phyloP scores from a whole-genome alignment of 225 moss, liverwort and hornwort species.

The Sphagnum tenellum region DNA sequence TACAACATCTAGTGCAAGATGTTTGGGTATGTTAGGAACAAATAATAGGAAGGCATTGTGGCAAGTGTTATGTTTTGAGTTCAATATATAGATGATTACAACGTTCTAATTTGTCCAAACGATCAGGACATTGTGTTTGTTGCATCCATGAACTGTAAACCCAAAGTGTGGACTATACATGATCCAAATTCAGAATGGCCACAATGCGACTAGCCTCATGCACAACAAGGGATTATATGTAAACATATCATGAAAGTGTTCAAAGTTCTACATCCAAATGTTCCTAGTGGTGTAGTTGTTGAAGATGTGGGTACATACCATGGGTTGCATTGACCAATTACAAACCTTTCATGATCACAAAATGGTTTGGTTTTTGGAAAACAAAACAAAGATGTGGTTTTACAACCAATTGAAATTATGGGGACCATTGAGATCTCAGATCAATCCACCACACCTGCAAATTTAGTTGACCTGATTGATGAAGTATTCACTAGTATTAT shows the following conservation, averaged over 20 bases:
- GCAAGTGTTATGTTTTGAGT: not conserved
- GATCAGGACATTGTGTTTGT: not conserved
- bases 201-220: not conserved
- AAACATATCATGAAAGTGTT: not conserved
- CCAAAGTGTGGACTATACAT: slow-evolving; percentile 1
- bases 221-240: not conserved
- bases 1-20: not conserved
- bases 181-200: not conserved
- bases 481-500: too few relatives aligned
- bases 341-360: too few relatives aligned
- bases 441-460: too few relatives aligned
- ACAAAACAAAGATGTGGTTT: too few relatives aligned
- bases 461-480: too few relatives aligned
- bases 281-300: not conserved
- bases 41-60: not conserved
- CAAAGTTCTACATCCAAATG: not conserved
- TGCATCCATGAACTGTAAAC: not conserved
- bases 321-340: too few relatives aligned
- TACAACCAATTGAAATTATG: too few relatives aligned
- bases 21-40: not conserved
- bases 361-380: too few relatives aligned
- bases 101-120: not conserved
- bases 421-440: too few relatives aligned
- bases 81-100: not conserved
- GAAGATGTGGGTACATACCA: too few relatives aligned